Evolutionary conservation across 148 eudicot species (phyloP).

Genomic region (Arbutus unedo): DNA sequence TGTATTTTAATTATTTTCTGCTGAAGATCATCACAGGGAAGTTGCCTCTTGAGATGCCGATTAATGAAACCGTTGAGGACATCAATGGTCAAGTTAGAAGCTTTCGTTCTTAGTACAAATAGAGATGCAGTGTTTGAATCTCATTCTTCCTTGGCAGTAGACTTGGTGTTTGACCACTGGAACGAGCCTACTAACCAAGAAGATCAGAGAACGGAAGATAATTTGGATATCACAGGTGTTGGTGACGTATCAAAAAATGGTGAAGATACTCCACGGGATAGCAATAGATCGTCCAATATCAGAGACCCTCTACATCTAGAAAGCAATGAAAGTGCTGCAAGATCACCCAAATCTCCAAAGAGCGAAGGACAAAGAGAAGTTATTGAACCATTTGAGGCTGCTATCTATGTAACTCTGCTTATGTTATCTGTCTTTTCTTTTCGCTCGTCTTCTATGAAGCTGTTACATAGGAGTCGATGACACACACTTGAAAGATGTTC

Average conservation of each 20-base stretch:
- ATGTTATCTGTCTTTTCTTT: not conserved
- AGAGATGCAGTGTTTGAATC: slow-evolving; percentile 19
- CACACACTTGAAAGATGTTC: not conserved
- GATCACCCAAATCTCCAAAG: slow-evolving; percentile 24
- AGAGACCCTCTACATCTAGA: slow-evolving; percentile 29
- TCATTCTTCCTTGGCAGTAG: slow-evolving; percentile 19
- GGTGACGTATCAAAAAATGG: slow-evolving; percentile 27
- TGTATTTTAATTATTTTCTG: slow-evolving; percentile 32
- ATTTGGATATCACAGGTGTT: slow-evolving; percentile 24
- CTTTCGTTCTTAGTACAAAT: slow-evolving; percentile 32
- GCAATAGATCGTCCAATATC: slow-evolving; percentile 28
- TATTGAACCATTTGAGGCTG: slow-evolving; percentile 81
- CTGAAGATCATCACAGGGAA: slow-evolving; percentile 56
- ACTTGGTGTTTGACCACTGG: slow-evolving; percentile 14
- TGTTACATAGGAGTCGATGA: not conserved
- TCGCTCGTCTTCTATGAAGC: not conserved
- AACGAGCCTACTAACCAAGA: slow-evolving; percentile 25
- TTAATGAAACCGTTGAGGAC: slow-evolving; percentile 41
- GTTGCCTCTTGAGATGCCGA: slow-evolving; percentile 44
- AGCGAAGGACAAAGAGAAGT: slow-evolving; percentile 47
- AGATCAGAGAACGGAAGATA: slow-evolving; percentile 19
- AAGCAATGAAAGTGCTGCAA: slow-evolving; percentile 27
- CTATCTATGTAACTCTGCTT: slow-evolving; percentile 63
- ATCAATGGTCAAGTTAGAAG: slow-evolving; percentile 46
- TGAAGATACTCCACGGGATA: slow-evolving; percentile 23